phyloP scores from a whole-genome alignment of 1,139 yeast genomes.

The Blastobotrys proliferans region DNA sequence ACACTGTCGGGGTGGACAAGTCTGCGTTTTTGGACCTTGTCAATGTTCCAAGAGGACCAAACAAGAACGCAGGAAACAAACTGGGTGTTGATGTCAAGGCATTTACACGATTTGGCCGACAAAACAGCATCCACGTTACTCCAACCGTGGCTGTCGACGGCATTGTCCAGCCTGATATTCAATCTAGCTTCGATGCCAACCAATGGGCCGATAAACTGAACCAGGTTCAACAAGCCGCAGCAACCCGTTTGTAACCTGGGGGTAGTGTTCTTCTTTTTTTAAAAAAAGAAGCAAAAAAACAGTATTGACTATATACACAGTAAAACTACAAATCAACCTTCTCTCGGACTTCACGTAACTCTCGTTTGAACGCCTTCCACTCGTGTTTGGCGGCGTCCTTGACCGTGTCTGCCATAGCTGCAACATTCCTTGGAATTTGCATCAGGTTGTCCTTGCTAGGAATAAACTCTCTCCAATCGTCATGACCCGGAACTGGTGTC shows the following conservation, averaged over 20 bases:
- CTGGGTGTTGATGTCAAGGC: constrained; percentile 64
- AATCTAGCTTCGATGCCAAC: constrained; percentile 34
- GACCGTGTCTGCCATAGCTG: too few relatives aligned
- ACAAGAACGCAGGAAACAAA: constrained; percentile 55
- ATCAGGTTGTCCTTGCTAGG: too few relatives aligned
- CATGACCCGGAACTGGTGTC: constrained; percentile 3
- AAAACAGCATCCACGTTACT: constrained; percentile 75
- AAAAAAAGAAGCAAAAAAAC: too few relatives aligned
- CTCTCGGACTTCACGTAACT: constrained; percentile 1
- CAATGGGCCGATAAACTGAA: constrained; percentile 32
- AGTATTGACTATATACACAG: too few relatives aligned
- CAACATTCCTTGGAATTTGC: neutral
- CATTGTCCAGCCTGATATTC: constrained; percentile 43
- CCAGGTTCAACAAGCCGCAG: constrained; percentile 7
- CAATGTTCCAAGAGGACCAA: constrained; percentile 30
- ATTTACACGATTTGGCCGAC: constrained; percentile 68
- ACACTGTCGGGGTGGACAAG: constrained; percentile 35
- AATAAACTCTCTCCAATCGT: constrained; percentile 5
- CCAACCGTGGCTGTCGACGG: constrained; percentile 82
- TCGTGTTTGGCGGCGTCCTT: too few relatives aligned
- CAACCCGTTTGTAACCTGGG: too few relatives aligned
- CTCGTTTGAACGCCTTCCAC: too few relatives aligned
- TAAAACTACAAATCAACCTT: neutral
- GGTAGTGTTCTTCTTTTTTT: too few relatives aligned
- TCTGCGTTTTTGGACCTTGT: constrained; percentile 30